Evolutionary conservation across 768 basidiomycete genomes (phyloP).

Genomic region (Leucogyrophana mollusca): DNA sequence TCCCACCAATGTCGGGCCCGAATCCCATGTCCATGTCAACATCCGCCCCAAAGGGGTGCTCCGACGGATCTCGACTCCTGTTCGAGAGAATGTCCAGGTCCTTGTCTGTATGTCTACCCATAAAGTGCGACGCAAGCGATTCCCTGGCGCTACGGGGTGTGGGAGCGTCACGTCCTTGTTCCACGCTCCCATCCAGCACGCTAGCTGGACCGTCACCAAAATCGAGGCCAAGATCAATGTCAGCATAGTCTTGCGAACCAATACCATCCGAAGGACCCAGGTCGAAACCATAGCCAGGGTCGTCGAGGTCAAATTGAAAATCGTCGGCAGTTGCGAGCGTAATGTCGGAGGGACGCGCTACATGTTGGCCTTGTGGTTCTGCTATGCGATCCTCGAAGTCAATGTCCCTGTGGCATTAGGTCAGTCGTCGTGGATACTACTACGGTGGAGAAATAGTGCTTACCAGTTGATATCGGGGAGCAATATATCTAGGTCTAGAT

Average conservation of each 20-base stretch:
- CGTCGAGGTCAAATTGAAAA: conserved; percentile 63
- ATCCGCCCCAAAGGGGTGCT: conserved; percentile 62
- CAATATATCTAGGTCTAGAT: conserved; percentile 77
- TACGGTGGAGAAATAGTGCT: conserved; percentile 12
- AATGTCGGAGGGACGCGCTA: conserved; percentile 84
- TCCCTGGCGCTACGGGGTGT: conserved; percentile 42
- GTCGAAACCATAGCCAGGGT: conserved; percentile 65
- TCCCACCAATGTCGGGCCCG: conserved; percentile 48
- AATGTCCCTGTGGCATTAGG: conserved; percentile 56
- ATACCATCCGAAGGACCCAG: conserved; percentile 80
- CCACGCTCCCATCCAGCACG: conserved; percentile 51
- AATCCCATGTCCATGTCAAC: conserved; percentile 49
- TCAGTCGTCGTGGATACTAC: conserved; percentile 5
- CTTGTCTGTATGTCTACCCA: conserved; percentile 46
- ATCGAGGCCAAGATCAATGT: conserved; percentile 73
- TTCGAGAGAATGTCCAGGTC: conserved; percentile 67
- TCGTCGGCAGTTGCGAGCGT: conserved; percentile 80
- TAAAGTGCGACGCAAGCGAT: conserved; percentile 62
- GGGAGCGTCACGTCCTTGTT: conserved; percentile 74
- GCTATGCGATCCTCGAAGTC: conserved; percentile 70
- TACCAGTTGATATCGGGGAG: conserved; percentile 83
- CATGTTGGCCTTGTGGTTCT: conserved; percentile 70
- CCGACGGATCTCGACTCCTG: conserved; percentile 62
- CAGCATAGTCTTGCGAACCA: conserved; percentile 78
- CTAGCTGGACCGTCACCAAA: conserved; percentile 62